A percentile compares a stretch with the other conserved stretches of the same genome.
Conservation (phyloP, 2,329 filamentous ascomycete genomes). For the Colletotrichum costaricense region DNA sequence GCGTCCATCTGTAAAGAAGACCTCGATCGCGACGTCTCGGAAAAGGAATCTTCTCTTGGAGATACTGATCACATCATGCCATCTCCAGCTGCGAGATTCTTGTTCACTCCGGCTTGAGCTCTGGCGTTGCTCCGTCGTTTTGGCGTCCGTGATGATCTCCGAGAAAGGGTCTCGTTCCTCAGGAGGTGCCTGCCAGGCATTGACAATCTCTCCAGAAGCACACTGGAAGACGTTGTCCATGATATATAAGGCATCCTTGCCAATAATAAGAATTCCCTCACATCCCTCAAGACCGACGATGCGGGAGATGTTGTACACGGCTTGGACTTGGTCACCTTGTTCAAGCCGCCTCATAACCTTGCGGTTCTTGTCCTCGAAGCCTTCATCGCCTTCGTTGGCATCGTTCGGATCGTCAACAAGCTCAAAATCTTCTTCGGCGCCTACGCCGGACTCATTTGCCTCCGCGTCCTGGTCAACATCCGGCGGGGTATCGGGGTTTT, state of each 20-base stretch:
- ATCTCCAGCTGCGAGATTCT: slow-evolving; percentile 90
- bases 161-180: slow-evolving; percentile 97
- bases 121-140: slow-evolving; percentile 70
- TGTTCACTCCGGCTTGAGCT: slow-evolving; percentile 73
- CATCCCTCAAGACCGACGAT: slow-evolving; percentile 94
- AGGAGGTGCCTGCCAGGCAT: slow-evolving; percentile 90
- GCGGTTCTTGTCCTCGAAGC: slow-evolving; percentile 96
- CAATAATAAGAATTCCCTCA: slow-evolving; percentile 92
- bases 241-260: slow-evolving; percentile 91
- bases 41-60: slow-evolving; percentile 97
- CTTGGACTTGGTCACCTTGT: slow-evolving; percentile 90
- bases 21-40: slow-evolving; percentile 93
- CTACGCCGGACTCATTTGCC: slow-evolving; percentile 43
- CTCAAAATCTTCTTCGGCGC: slow-evolving; percentile 91
- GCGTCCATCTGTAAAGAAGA: slow-evolving; percentile 96
- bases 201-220: slow-evolving; percentile 94
- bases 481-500: slow-evolving; percentile 33
- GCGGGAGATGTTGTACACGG: slow-evolving; percentile 94
- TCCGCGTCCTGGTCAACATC: slow-evolving; percentile 42
- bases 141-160: slow-evolving; percentile 86
- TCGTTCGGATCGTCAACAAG: slow-evolving; percentile 94
- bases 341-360: slow-evolving; percentile 97
- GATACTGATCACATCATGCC: slow-evolving; percentile 93
- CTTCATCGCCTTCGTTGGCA: slow-evolving; percentile 77
- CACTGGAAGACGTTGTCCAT: slow-evolving; percentile 97